Evolutionary conservation across 2,329 filamentous ascomycete genomes (phyloP), one percentile per base, ranked within the genome.

Genomic region (Sporothrix variecibatus): DNA sequence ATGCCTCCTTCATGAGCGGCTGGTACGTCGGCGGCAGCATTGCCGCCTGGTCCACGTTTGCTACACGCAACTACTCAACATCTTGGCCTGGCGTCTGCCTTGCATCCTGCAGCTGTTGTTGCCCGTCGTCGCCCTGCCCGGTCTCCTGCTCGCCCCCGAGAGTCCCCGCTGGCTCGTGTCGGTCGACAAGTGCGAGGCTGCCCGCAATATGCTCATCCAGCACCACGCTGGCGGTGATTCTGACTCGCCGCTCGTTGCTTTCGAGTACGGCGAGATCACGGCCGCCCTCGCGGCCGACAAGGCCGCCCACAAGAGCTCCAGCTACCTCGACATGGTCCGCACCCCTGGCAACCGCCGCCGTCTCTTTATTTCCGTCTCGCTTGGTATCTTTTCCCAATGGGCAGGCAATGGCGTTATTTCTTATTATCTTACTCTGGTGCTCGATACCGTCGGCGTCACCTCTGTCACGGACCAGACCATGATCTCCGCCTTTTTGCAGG

Each of bases 61-160:
- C 76, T 60, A 79, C 73, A 1, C 56, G 56, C 56, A 34, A 31
- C 56, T 82, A 85, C 9, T 83, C 84, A 40, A 79, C 78, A 49
- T 86, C 81, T 2, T 85, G 75, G 62, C 88, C 0, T 92, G 90
- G 90, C 82, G 87, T 26, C 85, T 89, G 23, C 90, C 90, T 0
- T 85, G 89, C 11, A 83, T 88, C 77, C 80, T 88, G 2, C 87
- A 89, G 77, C 80, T 38, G 17, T n/a, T 84, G 23, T 75, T 77
- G 7, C 85, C 87, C 2, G 81, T 38, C 4, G 1, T 67, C 11
- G 7, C 67, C 5, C 71, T 69, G n/a, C 58, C 75, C 34, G 23
- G 75, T 20, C 26, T 75, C 28, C 31, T 20, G 73, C 75, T 12
- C 5, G 7, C 38, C 6, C 60, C 60, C 60, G 60, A 64, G 34